Evolutionary conservation across 2,329 filamentous ascomycete genomes (phyloP).

Genomic region (Byssochlamys sp.): DNA sequence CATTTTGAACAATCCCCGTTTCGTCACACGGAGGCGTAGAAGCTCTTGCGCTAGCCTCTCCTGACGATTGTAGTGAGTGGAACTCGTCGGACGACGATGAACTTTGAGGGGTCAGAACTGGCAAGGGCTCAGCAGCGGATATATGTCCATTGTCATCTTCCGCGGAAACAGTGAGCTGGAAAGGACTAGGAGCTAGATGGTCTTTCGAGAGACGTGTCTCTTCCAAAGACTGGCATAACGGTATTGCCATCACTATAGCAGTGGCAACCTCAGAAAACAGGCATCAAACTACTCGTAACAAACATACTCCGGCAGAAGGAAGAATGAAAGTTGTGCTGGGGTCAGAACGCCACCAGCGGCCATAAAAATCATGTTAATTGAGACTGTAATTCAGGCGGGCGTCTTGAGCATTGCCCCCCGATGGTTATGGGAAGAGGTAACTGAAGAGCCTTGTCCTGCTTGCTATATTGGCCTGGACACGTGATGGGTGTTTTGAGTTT

Average conservation of each 20-base stretch:
- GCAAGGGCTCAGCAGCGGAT: background rate
- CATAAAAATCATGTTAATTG: background rate
- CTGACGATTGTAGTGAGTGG: background rate
- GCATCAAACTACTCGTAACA: conserved; percentile 2
- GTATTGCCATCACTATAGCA: conserved; percentile 15
- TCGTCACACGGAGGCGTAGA: background rate
- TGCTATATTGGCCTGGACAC: background rate
- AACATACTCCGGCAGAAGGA: conserved; percentile 4
- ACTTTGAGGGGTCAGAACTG: background rate
- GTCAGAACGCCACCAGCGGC: background rate
- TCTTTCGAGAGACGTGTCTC: conserved; percentile 9
- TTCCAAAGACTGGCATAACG: conserved; percentile 18
- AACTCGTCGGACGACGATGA: background rate
- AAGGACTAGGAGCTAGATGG: conserved; percentile 7
- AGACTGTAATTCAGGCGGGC: background rate
- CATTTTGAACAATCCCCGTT: background rate
- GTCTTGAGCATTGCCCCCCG: background rate
- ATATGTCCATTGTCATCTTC: background rate
- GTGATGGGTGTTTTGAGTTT: background rate
- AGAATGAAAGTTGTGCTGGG: conserved; percentile 1
- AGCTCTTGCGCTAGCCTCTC: background rate
- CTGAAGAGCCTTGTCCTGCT: background rate
- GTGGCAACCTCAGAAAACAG: conserved; percentile 3
- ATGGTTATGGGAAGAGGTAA: background rate
- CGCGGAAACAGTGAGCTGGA: conserved; percentile 6